Conservation (phyloP, 345 rosid genomes). For the Salix brachista region DNA sequence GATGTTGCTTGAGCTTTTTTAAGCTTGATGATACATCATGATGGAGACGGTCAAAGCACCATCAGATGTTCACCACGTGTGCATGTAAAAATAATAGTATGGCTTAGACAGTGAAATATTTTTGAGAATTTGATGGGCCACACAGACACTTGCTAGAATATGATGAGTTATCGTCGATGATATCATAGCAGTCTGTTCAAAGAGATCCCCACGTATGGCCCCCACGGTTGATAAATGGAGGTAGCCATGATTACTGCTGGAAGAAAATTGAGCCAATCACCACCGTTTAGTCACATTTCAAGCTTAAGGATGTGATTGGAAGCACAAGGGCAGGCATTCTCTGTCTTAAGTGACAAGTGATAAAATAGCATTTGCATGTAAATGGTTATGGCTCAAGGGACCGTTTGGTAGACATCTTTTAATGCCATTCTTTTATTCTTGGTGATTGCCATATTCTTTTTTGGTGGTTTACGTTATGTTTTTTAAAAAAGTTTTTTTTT, state of each 20-base stretch:
- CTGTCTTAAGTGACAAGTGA: constrained; percentile 3
- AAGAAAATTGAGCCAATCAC: constrained; percentile 1
- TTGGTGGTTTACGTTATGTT: too few species aligned
- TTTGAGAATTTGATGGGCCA: neutral
- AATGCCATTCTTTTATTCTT: too few species aligned
- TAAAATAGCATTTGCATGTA: neutral
- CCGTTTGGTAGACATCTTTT: neutral
- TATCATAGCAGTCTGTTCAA: constrained; percentile 1
- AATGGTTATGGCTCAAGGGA: neutral
- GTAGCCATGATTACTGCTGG: neutral
- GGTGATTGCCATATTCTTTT: too few species aligned
- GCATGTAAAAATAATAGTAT: neutral
- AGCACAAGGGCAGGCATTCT: neutral
- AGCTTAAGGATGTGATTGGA: neutral
- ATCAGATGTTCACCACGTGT: neutral
- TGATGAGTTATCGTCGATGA: neutral
- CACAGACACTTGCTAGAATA: neutral
- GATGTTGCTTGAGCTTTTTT: neutral
- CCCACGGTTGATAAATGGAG: constrained; percentile 8
- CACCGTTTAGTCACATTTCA: neutral
- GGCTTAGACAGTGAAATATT: neutral
- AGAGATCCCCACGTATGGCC: neutral
- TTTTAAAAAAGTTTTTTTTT: too few species aligned
- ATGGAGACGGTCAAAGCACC: neutral
- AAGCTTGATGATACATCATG: neutral